Base-by-base conservation (phyloP, 352 stramenopile species). In the Phytophthora pinifolia region DNA sequence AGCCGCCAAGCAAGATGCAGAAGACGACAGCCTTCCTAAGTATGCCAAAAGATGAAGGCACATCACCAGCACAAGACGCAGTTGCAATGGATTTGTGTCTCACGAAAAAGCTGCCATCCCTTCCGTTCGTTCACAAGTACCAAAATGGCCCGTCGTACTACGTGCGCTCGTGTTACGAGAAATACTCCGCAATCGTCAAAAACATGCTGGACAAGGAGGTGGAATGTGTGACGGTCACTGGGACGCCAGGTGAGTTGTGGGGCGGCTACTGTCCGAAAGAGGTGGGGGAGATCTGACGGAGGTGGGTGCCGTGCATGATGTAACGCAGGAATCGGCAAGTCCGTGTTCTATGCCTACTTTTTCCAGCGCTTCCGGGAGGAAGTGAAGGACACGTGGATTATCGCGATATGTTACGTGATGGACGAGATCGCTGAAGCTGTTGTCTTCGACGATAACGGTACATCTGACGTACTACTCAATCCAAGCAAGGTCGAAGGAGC, bases 71-170 rank as follows among this genome's bases (percentile, higher is more conserved):
- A 4, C 8, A 6, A 30, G 9, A 44, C 22, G 22, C 22, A 6
- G 22, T 2, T 27, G 22, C 22, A 6, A 27, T 27, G 22, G 45
- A 58, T n/a, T 35, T 43, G 3, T 2, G 45, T 10, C 54, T 56
- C 25, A 27, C 37, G 1, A 44, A 31, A 44, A 9, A 47, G 6
- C 14, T 66, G 35, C 54, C 61, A 31, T n/a, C 57, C 1, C 14
- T 47, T 8, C 59, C 53, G 6, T 61, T 72, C 9, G n/a, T 61
- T 12, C 15, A 41, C 18, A 1, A 22, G 31, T 51, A 41, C 44
- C 2, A 22, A 15, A 33, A 37, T 41, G 44, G 44, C 17, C 18
- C 17, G 20, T 51, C 39, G 22, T 51, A 33, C 20, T 42, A 33
- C 17, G 44, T 51, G 9, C 44, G 44, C 18, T 18, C 30, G 9